phyloP scores from a whole-genome alignment of 2,329 filamentous ascomycete species.

The Pseudogymnoascus sp. region DNA sequence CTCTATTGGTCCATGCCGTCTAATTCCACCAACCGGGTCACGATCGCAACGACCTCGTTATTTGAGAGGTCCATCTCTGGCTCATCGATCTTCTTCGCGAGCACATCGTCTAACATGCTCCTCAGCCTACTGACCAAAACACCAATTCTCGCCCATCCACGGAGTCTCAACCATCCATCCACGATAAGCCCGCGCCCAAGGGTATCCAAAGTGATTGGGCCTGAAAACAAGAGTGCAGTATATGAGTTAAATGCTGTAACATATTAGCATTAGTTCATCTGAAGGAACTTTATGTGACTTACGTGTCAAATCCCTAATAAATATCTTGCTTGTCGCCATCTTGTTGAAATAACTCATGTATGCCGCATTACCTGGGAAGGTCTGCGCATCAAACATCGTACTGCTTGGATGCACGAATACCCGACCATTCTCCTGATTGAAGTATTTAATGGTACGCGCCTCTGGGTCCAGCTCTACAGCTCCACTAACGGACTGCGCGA shows the following conservation, averaged over 20 bases:
- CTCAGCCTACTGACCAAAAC: slow-evolving; percentile 79
- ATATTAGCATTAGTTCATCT: slow-evolving; percentile 10
- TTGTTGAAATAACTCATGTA: slow-evolving; percentile 90
- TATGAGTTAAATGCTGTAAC: slow-evolving; percentile 75
- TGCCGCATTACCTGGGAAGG: slow-evolving; percentile 65
- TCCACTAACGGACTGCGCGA: slow-evolving; percentile 76
- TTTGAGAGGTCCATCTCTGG: slow-evolving; percentile 54
- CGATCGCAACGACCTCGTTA: slow-evolving; percentile 67
- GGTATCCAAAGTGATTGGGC: slow-evolving; percentile 78
- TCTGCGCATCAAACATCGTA: slow-evolving; percentile 76
- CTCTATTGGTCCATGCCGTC: slow-evolving; percentile 68
- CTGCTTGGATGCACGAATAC: slow-evolving; percentile 92
- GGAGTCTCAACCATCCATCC: slow-evolving; percentile 80
- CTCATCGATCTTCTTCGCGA: slow-evolving; percentile 75
- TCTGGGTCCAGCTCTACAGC: slow-evolving; percentile 92
- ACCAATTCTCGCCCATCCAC: slow-evolving; percentile 92
- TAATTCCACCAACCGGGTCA: slow-evolving; percentile 76
- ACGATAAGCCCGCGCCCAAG: slow-evolving; percentile 80
- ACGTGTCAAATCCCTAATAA: slow-evolving; percentile 86
- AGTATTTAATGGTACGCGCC: slow-evolving; percentile 87
- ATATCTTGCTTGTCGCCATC: slow-evolving; percentile 87
- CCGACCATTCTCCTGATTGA: slow-evolving; percentile 74
- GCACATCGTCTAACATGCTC: slow-evolving; percentile 77
- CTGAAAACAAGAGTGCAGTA: slow-evolving; percentile 80
- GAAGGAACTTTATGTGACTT: slow-evolving; percentile 35